These are phyloP conservation scores for Pseudozyma hubeiensis DNA, from an alignment of 1,284 basidiomycete species.

Conservation along the genomic window DNA sequence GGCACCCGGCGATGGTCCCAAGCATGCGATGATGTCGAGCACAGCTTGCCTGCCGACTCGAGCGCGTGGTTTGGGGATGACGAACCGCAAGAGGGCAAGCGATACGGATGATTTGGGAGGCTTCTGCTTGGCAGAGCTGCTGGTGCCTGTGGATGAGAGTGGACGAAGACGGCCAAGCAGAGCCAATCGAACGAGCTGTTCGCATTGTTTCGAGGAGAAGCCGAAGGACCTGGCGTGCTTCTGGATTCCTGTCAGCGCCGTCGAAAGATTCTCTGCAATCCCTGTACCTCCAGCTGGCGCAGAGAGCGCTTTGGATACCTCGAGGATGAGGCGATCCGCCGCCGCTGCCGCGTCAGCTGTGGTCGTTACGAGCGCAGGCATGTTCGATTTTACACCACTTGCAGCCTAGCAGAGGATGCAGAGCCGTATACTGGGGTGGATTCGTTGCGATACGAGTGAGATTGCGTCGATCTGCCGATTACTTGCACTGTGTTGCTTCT, in stretches of 20 bases:
- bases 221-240: conserved; percentile 34
- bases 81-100: conserved; percentile 30
- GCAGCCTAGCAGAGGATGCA: too few species aligned
- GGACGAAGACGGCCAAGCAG: conserved; percentile 27
- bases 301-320: conserved; percentile 25
- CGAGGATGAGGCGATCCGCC: conserved; percentile 31
- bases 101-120: conserved; percentile 38
- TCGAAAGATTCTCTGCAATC: conserved; percentile 10
- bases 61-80: conserved; percentile 29
- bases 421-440: too few species aligned
- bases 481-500: too few species aligned
- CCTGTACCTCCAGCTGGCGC: conserved; percentile 16
- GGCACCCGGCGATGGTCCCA: conserved; percentile 38
- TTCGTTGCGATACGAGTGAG: too few species aligned
- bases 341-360: conserved; percentile 11
- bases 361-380: conserved; percentile 26
- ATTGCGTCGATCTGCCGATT: too few species aligned
- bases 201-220: conserved; percentile 39
- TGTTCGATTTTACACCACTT: neutral
- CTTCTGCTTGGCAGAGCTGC: conserved; percentile 20
- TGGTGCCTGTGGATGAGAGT: conserved; percentile 8
- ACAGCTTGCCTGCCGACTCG: conserved; percentile 37
- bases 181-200: conserved; percentile 36
- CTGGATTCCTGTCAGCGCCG: conserved; percentile 15
- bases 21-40: conserved; percentile 30